Base-by-base conservation (phyloP, 176 grass and related monocot genomes). In the Urochloa ruziziensis region DNA sequence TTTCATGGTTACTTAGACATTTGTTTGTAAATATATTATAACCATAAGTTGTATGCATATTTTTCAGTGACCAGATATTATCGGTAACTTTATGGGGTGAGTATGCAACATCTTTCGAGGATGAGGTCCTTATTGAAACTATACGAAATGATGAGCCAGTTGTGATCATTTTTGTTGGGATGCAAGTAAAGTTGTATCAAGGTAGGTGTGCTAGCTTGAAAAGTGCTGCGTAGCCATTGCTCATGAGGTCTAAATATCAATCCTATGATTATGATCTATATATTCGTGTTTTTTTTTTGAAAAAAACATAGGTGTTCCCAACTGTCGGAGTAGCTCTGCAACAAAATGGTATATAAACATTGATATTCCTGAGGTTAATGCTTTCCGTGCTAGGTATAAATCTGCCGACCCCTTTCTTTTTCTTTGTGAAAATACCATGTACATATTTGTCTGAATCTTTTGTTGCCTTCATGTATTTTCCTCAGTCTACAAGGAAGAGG, bases 331-430 rank as follows among this genome's bases (percentile, higher is more conserved):
- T 10, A 32, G 4, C 52, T 15, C 23, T 73, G 28, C 14, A 48
- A 73, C 70, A 73, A 73, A 73, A 52, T 73, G 70, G 70, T 73
- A 73, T 10, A 73, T 51, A 30, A 73, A 51, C 16, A 73, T 73
- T 51, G 70, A 73, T 32, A 73, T 49, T 5, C 27, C 28, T 10
- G 46, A 52, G 44, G 42, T 74, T 34, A 74, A 74, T 14, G 30
- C 71, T 23, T 74, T 73, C 10, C 17, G 27, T 51, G 25, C 44
- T 5, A 73, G 70, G 46, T 73, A 73, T 12, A 49, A 19, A 21
- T 7, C 32, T 30, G 25, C 7, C 16, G 7, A 0, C 3, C 3
- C 1, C 1, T 39, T 35, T 67, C 10, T 40, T 12, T 67, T 23
- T 9, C 0, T 23, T 40, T 37, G 7, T 3, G 4, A n/a, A 40